phyloP scores from a whole-genome alignment of 768 basidiomycete genomes.

The Leucosporidium scottii region DNA sequence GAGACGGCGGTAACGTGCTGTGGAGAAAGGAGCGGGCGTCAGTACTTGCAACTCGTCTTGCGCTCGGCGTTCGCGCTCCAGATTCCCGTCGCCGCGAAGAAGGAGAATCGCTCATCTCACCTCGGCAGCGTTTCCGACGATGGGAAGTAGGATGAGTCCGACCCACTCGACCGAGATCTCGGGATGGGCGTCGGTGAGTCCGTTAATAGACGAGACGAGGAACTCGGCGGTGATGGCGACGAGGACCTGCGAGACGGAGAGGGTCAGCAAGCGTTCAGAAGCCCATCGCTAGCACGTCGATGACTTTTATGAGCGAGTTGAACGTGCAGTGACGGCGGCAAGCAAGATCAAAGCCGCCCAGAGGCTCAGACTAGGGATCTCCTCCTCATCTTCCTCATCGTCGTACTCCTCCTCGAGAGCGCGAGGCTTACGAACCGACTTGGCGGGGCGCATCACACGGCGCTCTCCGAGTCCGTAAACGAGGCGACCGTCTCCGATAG shows the following conservation, averaged over 20 bases:
- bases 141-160: slow-evolving; percentile 67
- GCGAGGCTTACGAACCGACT: slow-evolving; percentile 7
- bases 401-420: slow-evolving; percentile 20
- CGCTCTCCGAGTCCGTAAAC: slow-evolving; percentile 8
- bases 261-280: no score
- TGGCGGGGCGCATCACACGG: slow-evolving; percentile 16
- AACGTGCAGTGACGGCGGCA: slow-evolving; percentile 27
- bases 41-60: no score
- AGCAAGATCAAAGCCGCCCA: slow-evolving; percentile 23
- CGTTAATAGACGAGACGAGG: slow-evolving; percentile 70
- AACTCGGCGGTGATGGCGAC: slow-evolving; percentile 55
- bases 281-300: no score
- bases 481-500: slow-evolving; percentile 12
- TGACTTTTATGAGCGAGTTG: not conserved
- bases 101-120: no score
- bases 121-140: slow-evolving; percentile 82
- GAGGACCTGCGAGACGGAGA: not conserved
- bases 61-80: no score
- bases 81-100: no score
- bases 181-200: slow-evolving; percentile 53
- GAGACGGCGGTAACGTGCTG: slow-evolving; percentile 77
- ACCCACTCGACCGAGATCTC: slow-evolving; percentile 70
- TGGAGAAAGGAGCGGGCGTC: no score
- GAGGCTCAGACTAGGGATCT: slow-evolving; percentile 31
- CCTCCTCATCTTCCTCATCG: slow-evolving; percentile 33